Evolutionary conservation across 2,329 filamentous ascomycete genomes (phyloP).

Genomic region (Dothistroma pini): DNA sequence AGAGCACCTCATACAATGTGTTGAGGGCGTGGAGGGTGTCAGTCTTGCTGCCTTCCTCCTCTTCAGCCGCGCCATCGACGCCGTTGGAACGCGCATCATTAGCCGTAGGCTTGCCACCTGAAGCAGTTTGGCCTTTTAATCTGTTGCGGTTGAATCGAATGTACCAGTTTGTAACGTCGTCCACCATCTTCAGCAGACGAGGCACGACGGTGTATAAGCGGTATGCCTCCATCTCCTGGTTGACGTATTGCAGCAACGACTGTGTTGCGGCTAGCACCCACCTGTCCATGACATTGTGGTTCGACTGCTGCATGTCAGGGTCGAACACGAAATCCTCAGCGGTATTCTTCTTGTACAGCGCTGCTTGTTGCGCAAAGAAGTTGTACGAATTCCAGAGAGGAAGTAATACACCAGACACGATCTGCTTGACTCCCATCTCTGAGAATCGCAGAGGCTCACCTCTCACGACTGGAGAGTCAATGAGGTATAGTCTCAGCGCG

Average conservation of each 20-base stretch:
- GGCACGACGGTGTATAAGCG: slow-evolving; percentile 82
- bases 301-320: slow-evolving; percentile 67
- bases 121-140: slow-evolving; percentile 63
- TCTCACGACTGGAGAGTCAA: slow-evolving; percentile 92
- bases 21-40: slow-evolving; percentile 91
- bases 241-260: slow-evolving; percentile 84
- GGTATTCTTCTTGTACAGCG: slow-evolving; percentile 80
- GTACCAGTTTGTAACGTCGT: slow-evolving; percentile 98
- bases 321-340: slow-evolving; percentile 75
- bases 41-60: slow-evolving; percentile 67
- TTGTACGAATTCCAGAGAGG: slow-evolving; percentile 97
- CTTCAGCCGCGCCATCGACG: slow-evolving; percentile 18
- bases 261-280: slow-evolving; percentile 95
- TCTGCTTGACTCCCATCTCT: slow-evolving; percentile 88
- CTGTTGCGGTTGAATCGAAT: slow-evolving; percentile 91
- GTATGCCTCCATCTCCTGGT: slow-evolving; percentile 82
- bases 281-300: slow-evolving; percentile 89
- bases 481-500: slow-evolving; percentile 88
- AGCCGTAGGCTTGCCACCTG: slow-evolving; percentile 19
- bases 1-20: slow-evolving; percentile 89
- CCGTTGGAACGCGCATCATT: slow-evolving; percentile 22
- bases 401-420: slow-evolving; percentile 84
- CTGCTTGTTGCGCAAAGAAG: slow-evolving; percentile 88
- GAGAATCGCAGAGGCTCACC: slow-evolving; percentile 90
- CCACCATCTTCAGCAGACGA: slow-evolving; percentile 67